Conservation (phyloP, 352 stramenopile species). For the Pythium aristosporum region DNA sequence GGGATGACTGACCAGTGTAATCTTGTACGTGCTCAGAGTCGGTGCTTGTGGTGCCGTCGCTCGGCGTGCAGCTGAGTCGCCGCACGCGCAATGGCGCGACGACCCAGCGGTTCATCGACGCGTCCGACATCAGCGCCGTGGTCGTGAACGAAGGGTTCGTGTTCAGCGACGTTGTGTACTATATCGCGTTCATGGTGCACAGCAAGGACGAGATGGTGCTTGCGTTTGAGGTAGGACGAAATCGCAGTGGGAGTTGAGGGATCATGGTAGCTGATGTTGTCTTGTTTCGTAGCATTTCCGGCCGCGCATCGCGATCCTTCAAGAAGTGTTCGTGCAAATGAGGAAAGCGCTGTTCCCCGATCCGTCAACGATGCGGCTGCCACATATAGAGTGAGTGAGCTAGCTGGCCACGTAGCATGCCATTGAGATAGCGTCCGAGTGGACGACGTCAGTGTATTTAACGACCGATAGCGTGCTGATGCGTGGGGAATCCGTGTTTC, state of each 20-base stretch:
- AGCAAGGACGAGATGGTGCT: constrained; percentile 66
- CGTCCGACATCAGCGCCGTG: constrained; percentile 52
- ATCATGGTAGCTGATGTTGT: not conserved
- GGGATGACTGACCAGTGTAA: not conserved
- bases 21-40: constrained; percentile 40
- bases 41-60: constrained; percentile 67
- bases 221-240: constrained; percentile 59
- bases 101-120: constrained; percentile 46
- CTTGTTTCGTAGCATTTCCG: constrained; percentile 51
- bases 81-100: constrained; percentile 48
- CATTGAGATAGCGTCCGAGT: not conserved
- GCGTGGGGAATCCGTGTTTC: not conserved
- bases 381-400: constrained; percentile 19
- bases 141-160: constrained; percentile 83
- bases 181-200: constrained; percentile 75
- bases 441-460: constrained; percentile 14
- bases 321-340: constrained; percentile 70
- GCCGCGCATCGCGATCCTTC: constrained; percentile 57
- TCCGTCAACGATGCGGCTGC: constrained; percentile 47
- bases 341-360: constrained; percentile 56
- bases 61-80: constrained; percentile 73
- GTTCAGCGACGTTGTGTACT: constrained; percentile 81
- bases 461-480: constrained; percentile 7
- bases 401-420: not conserved
- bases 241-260: not conserved